phyloP scores from a whole-genome alignment of 2,329 filamentous ascomycete genomes.

The Epichloe coenophiala region DNA sequence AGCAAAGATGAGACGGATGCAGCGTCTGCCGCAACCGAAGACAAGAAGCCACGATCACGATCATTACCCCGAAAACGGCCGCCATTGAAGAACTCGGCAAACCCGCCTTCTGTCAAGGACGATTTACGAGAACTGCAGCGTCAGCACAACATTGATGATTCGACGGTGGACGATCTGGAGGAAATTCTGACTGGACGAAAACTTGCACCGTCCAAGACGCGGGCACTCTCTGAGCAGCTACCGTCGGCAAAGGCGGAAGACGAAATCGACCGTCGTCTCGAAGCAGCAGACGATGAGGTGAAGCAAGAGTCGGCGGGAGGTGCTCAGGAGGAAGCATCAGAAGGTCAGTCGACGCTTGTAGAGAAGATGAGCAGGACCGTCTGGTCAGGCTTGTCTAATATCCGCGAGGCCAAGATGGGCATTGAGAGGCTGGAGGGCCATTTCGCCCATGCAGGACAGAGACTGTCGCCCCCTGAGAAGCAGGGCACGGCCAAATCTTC shows the following conservation, averaged over 20 bases:
- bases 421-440: constrained; percentile 44
- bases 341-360: constrained; percentile 29
- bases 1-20: constrained; percentile 9
- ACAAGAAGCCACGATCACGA: constrained; percentile 17
- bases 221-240: constrained; percentile 14
- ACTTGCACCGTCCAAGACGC: constrained; percentile 12
- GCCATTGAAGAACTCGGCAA: constrained; percentile 40
- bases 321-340: constrained; percentile 14
- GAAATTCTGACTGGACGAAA: constrained; percentile 31
- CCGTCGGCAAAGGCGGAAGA: constrained; percentile 12
- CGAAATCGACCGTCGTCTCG: constrained; percentile 8
- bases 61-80: constrained; percentile 30
- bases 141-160: constrained; percentile 42
- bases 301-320: constrained; percentile 1
- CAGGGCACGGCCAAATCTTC: not conserved
- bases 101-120: constrained; percentile 39
- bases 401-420: constrained; percentile 41
- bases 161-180: constrained; percentile 44
- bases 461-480: constrained; percentile 4
- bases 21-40: constrained; percentile 10
- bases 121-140: constrained; percentile 40
- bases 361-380: constrained; percentile 39
- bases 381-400: constrained; percentile 35
- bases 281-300: not conserved
- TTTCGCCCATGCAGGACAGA: constrained; percentile 27